Conservation (phyloP, 1,284 basidiomycete species). For the Tremellales sp. region DNA sequence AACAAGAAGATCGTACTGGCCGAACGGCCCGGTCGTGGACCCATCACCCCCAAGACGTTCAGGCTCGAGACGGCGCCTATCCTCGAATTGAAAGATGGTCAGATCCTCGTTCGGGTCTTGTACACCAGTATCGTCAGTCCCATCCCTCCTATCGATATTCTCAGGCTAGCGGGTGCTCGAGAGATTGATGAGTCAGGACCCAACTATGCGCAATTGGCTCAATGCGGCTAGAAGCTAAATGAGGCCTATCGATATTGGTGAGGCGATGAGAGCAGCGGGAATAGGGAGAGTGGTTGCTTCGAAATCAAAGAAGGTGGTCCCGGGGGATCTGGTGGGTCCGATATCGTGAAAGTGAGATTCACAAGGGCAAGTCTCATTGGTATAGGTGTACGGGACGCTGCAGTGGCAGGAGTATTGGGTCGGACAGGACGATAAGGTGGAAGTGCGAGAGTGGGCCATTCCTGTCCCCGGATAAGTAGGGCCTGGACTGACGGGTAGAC, state of each 20-base stretch:
- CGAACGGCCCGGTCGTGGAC: conserved; percentile 59
- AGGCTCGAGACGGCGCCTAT: conserved; percentile 55
- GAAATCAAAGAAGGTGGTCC: conserved; percentile 53
- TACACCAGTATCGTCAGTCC: conserved; percentile 60
- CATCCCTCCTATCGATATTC: background rate
- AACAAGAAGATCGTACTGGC: conserved; percentile 68
- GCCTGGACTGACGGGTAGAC: conserved; percentile 40
- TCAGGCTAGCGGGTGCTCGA: background rate
- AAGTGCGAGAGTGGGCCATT: conserved; percentile 55
- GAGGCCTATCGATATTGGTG: conserved; percentile 68
- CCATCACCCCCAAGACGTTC: conserved; percentile 68
- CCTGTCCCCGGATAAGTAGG: background rate
- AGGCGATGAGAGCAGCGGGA: conserved; percentile 68
- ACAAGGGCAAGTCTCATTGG: background rate
- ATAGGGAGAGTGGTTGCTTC: conserved; percentile 65
- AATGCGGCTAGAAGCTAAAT: conserved; percentile 60
- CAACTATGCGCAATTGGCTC: conserved; percentile 80
- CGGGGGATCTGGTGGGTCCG: conserved; percentile 62
- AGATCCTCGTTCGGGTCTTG: conserved; percentile 68
- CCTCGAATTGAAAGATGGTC: conserved; percentile 55
- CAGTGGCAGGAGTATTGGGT: conserved; percentile 77
- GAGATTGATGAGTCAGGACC: conserved; percentile 54
- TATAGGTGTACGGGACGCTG: conserved; percentile 36
- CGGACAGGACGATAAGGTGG: conserved; percentile 56
- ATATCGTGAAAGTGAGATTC: background rate